phyloP scores from a whole-genome alignment of 805 yeast species.

The Ogataea allantospora region DNA sequence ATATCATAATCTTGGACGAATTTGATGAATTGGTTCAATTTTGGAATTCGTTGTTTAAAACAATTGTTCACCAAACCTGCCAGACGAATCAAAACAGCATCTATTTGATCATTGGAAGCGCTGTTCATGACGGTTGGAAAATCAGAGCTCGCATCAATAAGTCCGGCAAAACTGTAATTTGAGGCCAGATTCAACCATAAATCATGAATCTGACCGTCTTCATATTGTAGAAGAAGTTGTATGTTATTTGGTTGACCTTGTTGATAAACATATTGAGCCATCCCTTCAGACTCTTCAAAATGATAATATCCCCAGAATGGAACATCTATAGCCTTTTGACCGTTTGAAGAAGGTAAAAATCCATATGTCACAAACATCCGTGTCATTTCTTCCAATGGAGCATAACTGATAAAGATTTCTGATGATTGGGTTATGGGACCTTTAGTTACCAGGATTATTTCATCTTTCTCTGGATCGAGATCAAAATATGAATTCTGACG shows the following conservation, averaged over 20 bases:
- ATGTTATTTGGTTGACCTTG: constrained; percentile 39
- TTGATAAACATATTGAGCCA: constrained; percentile 29
- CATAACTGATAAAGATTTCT: constrained; percentile 46
- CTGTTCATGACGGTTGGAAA: constrained; percentile 20
- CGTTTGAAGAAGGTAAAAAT: constrained; percentile 38
- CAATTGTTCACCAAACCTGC: constrained; percentile 15
- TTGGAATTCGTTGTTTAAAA: constrained; percentile 9
- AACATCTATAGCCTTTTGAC: constrained; percentile 32
- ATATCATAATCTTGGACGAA: constrained; percentile 23
- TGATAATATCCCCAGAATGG: constrained; percentile 34
- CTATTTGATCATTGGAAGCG: constrained; percentile 15
- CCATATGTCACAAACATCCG: constrained; percentile 44
- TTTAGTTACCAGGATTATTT: constrained; percentile 1
- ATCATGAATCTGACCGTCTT: constrained; percentile 16
- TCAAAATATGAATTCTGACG: constrained; percentile 57
- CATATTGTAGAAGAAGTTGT: constrained; percentile 35
- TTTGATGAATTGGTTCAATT: constrained; percentile 13
- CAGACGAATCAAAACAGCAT: constrained; percentile 14
- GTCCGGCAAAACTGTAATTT: constrained; percentile 35
- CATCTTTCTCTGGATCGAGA: constrained; percentile 18
- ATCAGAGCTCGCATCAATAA: constrained; percentile 26
- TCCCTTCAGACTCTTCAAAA: constrained; percentile 8
- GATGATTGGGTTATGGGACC: neutral
- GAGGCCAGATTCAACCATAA: constrained; percentile 31
- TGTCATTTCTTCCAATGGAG: constrained; percentile 42